Evolutionary conservation across 176 grass and related monocot genomes (phyloP).

Genomic region (Ampelocalamus luodianensis): DNA sequence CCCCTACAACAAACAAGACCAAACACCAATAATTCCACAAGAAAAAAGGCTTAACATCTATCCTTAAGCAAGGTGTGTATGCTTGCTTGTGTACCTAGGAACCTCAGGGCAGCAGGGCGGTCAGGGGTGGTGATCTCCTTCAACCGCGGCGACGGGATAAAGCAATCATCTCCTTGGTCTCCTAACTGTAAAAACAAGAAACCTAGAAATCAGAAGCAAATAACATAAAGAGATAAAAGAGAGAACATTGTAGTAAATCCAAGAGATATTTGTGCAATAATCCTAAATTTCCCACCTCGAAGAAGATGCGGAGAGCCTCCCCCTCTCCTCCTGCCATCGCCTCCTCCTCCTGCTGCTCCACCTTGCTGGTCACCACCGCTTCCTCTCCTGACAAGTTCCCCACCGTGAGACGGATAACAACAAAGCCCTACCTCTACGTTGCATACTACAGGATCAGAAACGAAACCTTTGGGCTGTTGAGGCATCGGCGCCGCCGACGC

Average conservation of each 20-base stretch:
- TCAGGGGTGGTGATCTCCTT: conserved; percentile 63
- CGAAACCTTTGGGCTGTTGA: conserved; percentile 31
- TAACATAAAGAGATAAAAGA: not conserved
- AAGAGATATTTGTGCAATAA: conserved; percentile 4
- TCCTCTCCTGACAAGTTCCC: conserved; percentile 39
- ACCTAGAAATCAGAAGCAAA: not conserved
- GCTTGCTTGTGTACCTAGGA: conserved; percentile 57
- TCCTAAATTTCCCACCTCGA: conserved; percentile 25
- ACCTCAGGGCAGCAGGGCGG: conserved; percentile 49
- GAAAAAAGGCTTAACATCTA: conserved; percentile 5
- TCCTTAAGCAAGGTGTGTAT: conserved; percentile 20
- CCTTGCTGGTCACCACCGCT: not conserved
- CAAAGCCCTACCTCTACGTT: not conserved
- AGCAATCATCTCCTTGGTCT: conserved; percentile 39
- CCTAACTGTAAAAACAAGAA: conserved; percentile 49
- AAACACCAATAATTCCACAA: conserved; percentile 6
- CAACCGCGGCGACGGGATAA: conserved; percentile 55
- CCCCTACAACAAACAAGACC: conserved; percentile 52
- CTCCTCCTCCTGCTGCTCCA: not conserved
- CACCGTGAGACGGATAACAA: conserved; percentile 21
- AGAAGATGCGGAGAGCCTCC: conserved; percentile 32
- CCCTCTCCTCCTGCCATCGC: not conserved
- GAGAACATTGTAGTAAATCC: not conserved
- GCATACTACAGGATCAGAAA: not conserved
- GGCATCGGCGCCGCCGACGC: not conserved